phyloP scores from a whole-genome alignment of 2,329 filamentous ascomycete species.

The Botrytis squamosa region DNA sequence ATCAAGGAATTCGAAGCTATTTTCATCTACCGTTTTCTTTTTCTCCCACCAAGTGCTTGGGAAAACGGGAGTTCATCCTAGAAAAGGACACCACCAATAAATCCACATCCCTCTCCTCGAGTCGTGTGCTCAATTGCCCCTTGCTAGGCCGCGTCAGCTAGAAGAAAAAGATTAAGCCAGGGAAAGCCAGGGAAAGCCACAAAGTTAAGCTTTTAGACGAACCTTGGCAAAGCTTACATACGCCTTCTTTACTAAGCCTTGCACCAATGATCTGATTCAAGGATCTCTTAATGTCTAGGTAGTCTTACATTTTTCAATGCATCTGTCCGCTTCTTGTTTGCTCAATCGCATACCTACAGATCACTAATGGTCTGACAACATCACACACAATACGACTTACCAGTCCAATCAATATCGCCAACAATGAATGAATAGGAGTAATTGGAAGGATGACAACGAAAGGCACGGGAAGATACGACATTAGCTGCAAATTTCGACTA shows the following conservation, averaged over 20 bases:
- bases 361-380: background rate
- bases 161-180: background rate
- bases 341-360: background rate
- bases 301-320: background rate
- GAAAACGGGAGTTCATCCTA: background rate
- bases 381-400: background rate
- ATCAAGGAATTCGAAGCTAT: background rate
- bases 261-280: background rate
- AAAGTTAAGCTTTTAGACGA: conserved; percentile 6
- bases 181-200: background rate
- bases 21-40: background rate
- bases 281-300: background rate
- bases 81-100: background rate
- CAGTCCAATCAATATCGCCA: background rate
- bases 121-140: background rate
- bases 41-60: background rate
- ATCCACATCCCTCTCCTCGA: background rate
- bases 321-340: background rate
- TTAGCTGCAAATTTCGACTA: background rate
- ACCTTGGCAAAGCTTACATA: conserved; percentile 6
- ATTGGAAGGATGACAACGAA: background rate
- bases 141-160: conserved; percentile 15
- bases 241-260: background rate
- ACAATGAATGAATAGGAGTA: background rate
- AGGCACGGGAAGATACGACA: background rate